Conservation (phyloP, 805 yeast species). For the Hanseniaspora nectarophila region DNA sequence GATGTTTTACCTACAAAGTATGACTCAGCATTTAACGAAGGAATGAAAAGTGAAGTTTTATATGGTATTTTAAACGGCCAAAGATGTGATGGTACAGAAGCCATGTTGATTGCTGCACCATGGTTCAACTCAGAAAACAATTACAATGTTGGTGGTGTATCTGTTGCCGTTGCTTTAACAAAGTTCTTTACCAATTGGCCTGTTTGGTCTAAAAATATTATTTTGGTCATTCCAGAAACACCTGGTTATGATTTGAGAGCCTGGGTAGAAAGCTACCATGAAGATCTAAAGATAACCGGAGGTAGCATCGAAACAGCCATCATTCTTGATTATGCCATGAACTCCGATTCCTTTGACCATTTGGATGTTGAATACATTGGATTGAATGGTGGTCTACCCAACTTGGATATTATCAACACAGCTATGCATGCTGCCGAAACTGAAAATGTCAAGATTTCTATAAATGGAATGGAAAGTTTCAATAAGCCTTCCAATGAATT, state of each 20-base stretch:
- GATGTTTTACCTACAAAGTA: slow-evolving; percentile 36
- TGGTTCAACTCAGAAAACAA: slow-evolving; percentile 36
- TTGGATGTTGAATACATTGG: slow-evolving; percentile 75
- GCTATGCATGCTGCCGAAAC: slow-evolving; percentile 63
- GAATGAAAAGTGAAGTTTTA: slow-evolving; percentile 23
- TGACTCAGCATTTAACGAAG: background rate
- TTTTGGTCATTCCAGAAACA: slow-evolving; percentile 70
- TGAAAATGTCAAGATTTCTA: slow-evolving; percentile 58
- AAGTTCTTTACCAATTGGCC: slow-evolving; percentile 76
- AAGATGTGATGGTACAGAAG: slow-evolving; percentile 90
- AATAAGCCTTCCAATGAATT: slow-evolving; percentile 35
- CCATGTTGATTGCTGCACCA: slow-evolving; percentile 82
- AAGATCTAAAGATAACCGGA: slow-evolving; percentile 71
- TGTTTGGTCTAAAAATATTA: slow-evolving; percentile 89
- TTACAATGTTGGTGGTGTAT: slow-evolving; percentile 67
- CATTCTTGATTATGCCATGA: slow-evolving; percentile 63
- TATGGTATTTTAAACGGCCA: slow-evolving; percentile 87
- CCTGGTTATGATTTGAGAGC: slow-evolving; percentile 54
- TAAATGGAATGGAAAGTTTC: slow-evolving; percentile 46
- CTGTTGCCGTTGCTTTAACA: slow-evolving; percentile 60
- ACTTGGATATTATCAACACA: slow-evolving; percentile 75
- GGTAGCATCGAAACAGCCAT: slow-evolving; percentile 90
- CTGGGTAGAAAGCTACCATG: slow-evolving; percentile 93
- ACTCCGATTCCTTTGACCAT: slow-evolving; percentile 55
- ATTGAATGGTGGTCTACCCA: slow-evolving; percentile 89